phyloP scores from a whole-genome alignment of 106 monocot genomes.

The Alisma plantagoaquatica region DNA sequence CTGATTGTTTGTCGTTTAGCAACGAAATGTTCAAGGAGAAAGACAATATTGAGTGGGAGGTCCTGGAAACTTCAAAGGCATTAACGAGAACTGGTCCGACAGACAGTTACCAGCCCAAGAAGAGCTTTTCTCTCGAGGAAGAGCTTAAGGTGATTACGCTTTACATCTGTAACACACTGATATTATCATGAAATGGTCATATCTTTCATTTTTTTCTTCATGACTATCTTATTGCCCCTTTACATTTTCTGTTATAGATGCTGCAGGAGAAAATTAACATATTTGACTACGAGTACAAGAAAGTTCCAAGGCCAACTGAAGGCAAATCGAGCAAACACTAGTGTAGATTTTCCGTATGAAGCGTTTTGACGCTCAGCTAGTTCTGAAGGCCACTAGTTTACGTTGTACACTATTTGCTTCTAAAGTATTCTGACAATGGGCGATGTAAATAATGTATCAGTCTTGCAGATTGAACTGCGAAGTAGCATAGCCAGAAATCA shows the following conservation, averaged over 20 bases:
- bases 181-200: not conserved
- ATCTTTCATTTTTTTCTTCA: too few relatives aligned
- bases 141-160: slow-evolving; percentile 67
- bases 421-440: too few relatives aligned
- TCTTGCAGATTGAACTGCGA: too few relatives aligned
- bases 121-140: slow-evolving; percentile 64
- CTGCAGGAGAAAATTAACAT: slow-evolving; percentile 68
- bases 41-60: slow-evolving; percentile 89
- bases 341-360: too few relatives aligned
- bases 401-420: too few relatives aligned
- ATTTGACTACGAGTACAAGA: slow-evolving; percentile 63
- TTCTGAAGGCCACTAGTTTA: too few relatives aligned
- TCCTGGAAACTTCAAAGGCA: slow-evolving; percentile 65
- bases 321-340: slow-evolving; percentile 10
- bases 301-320: slow-evolving; percentile 41
- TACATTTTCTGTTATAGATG: slow-evolving; percentile 31
- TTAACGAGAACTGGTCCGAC: slow-evolving; percentile 71
- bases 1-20: too few relatives aligned
- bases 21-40: slow-evolving; percentile 90
- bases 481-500: too few relatives aligned
- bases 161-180: not conserved
- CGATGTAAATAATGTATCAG: too few relatives aligned
- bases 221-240: too few relatives aligned
- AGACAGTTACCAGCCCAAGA: slow-evolving; percentile 67
- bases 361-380: too few relatives aligned